Evolutionary conservation across 2,329 filamentous ascomycete species (phyloP), one percentile per base, ranked within the genome.

Genomic region (Eutypella sp.): DNA sequence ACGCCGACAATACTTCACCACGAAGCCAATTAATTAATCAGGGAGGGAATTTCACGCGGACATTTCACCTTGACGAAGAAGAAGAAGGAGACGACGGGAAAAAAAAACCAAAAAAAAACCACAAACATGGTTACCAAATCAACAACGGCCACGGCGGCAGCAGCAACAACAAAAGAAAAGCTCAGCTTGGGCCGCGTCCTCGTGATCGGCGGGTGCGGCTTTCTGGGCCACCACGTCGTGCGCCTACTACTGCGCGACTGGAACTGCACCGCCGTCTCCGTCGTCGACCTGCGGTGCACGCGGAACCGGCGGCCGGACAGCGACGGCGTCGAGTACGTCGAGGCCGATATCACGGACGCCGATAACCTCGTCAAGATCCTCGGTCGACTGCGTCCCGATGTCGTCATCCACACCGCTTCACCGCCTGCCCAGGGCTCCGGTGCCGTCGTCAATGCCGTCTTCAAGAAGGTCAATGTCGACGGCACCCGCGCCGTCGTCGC

Each of bases 391-490:
- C 79, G 78, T 57, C 91, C 92, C 18, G 83, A 90, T 61, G 80
- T 95, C 13, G 89, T 99, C 42, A 85, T 97, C 59, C 92, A 99
- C 68, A 95, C 91, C 2, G 93, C 92, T 18, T 88, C 84, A 27
- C 87, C 88, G 33, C 67, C 75, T 20, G 75, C 72, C 48, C 76
- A 79, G 62, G 70, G 78, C 68, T 66, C 65, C 59, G 59, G 73
- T 64, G 68, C 71, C 60, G 67, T 77, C 60, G 67, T 75, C 57
- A 74, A 84, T 53, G 75, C 78, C 16, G 68, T 88, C 29, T 85
- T 93, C 64, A 80, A 81, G 58, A 84, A 83, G 64, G 87, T 97
- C 62, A 99, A 97, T 65, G 84, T 96, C 43, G 84, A 89, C 42
- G 92, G 92, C 42, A 96, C 93, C 13, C 75, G 75, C 53, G 83